phyloP scores from a whole-genome alignment of 768 basidiomycete species.

The Naganishia randhawae region DNA sequence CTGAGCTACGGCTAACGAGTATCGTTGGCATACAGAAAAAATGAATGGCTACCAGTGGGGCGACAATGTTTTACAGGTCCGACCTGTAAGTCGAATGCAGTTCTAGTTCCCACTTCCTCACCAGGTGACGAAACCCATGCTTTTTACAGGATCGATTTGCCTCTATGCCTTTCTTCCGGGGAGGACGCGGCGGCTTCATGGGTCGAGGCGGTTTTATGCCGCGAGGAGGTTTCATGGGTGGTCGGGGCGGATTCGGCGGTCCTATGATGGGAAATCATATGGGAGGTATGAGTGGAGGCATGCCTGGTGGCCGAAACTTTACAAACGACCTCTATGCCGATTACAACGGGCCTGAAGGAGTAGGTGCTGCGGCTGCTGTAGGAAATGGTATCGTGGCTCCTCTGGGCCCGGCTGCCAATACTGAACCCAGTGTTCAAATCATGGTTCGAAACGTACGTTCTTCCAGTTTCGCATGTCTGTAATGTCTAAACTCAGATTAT shows the following conservation, averaged over 20 bases:
- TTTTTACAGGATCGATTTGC: slow-evolving; percentile 41
- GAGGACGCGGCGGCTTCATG: slow-evolving; percentile 56
- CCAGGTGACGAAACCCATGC: not conserved
- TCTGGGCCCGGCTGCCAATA: slow-evolving; percentile 47
- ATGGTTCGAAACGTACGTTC: slow-evolving; percentile 92
- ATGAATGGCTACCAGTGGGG: slow-evolving; percentile 98
- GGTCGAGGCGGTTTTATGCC: slow-evolving; percentile 54
- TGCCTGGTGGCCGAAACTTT: slow-evolving; percentile 54
- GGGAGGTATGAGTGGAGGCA: slow-evolving; percentile 64
- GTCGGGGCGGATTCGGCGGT: slow-evolving; percentile 52
- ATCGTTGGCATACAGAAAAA: slow-evolving; percentile 61
- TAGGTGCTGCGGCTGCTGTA: slow-evolving; percentile 24
- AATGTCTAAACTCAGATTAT: not conserved
- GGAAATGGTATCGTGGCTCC: slow-evolving; percentile 25
- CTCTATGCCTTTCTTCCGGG: slow-evolving; percentile 57
- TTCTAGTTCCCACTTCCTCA: not conserved
- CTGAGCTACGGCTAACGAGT: not conserved
- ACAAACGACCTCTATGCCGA: slow-evolving; percentile 87
- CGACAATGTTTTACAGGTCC: slow-evolving; percentile 88
- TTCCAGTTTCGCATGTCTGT: not conserved
- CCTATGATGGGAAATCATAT: slow-evolving; percentile 53
- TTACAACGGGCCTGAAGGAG: slow-evolving; percentile 76
- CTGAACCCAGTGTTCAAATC: slow-evolving; percentile 92
- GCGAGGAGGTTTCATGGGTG: slow-evolving; percentile 39
- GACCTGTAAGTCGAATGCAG: slow-evolving; percentile 62